phyloP scores from a whole-genome alignment of 805 yeast species.

The Lipomyces kockii region DNA sequence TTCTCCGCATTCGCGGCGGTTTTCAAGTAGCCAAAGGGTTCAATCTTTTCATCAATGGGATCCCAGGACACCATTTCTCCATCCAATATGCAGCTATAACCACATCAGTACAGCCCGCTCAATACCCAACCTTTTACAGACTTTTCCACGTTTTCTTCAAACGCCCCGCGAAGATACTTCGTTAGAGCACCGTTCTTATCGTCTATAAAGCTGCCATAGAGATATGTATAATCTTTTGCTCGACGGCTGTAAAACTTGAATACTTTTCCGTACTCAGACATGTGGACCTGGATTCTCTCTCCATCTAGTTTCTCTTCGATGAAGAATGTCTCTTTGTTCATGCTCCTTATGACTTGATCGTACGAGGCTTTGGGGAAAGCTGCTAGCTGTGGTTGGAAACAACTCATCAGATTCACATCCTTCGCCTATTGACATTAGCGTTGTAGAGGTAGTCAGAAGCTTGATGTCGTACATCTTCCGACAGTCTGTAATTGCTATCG shows the following conservation, averaged over 20 bases:
- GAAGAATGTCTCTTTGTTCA: constrained; percentile 53
- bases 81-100: constrained; percentile 61
- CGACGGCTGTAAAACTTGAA: constrained; percentile 66
- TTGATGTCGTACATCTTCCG: constrained; percentile 48
- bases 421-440: constrained; percentile 42
- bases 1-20: constrained; percentile 65
- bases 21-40: constrained; percentile 83
- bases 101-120: background rate
- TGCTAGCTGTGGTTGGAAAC: constrained; percentile 80
- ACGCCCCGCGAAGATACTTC: constrained; percentile 52
- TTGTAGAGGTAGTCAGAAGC: constrained; percentile 37
- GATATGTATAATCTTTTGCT: constrained; percentile 70
- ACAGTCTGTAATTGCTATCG: constrained; percentile 55
- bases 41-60: constrained; percentile 52
- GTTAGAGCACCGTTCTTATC: constrained; percentile 57
- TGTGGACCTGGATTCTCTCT: constrained; percentile 82
- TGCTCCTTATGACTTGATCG: constrained; percentile 52
- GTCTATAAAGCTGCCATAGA: constrained; percentile 62
- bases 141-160: constrained; percentile 46
- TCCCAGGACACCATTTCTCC: constrained; percentile 96
- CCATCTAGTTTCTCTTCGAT: constrained; percentile 96
- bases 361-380: constrained; percentile 57
- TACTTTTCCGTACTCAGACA: constrained; percentile 51
- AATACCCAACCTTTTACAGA: constrained; percentile 40
- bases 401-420: constrained; percentile 53